A percentile compares a stretch with the other conserved stretches of the same genome.
phyloP scores from a whole-genome alignment of 257 asterid genomes.

The Solanum paucissectum region DNA sequence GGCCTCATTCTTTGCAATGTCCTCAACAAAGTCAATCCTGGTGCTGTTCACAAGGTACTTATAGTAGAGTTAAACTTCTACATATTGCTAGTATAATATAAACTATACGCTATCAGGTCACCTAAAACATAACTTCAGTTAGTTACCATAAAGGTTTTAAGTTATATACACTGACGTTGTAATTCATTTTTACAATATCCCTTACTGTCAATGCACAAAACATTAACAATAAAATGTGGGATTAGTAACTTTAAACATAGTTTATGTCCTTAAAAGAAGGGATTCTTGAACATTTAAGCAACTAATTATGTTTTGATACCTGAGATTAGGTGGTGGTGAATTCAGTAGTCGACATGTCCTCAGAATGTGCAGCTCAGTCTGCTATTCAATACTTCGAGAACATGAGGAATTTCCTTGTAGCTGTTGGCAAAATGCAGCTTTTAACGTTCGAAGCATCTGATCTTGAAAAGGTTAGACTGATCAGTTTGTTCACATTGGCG shows the following conservation, averaged over 20 bases:
- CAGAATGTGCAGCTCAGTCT: constrained; percentile 90
- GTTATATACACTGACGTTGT: neutral
- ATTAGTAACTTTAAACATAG: neutral
- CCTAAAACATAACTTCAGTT: neutral
- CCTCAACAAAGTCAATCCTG: constrained; percentile 90
- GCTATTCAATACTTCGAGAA: constrained; percentile 94
- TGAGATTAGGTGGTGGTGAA: constrained; percentile 67
- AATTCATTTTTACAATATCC: neutral
- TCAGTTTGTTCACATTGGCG: neutral
- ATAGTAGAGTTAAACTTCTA: neutral
- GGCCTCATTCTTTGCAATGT: constrained; percentile 96
- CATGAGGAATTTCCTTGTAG: constrained; percentile 76
- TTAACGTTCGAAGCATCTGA: constrained; percentile 86
- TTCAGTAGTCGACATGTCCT: constrained; percentile 64
- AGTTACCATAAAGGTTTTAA: neutral
- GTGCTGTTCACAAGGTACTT: constrained; percentile 74
- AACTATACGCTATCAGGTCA: neutral
- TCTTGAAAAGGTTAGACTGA: constrained; percentile 59
- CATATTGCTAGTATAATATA: neutral
- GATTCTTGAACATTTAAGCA: neutral
- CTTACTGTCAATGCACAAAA: neutral
- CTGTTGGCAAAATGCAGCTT: constrained; percentile 78
- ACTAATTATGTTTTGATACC: neutral
- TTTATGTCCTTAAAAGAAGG: neutral
- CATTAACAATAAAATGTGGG: neutral